Base-by-base conservation (phyloP, 1,284 basidiomycete genomes). In the Earliella scabrosa region DNA sequence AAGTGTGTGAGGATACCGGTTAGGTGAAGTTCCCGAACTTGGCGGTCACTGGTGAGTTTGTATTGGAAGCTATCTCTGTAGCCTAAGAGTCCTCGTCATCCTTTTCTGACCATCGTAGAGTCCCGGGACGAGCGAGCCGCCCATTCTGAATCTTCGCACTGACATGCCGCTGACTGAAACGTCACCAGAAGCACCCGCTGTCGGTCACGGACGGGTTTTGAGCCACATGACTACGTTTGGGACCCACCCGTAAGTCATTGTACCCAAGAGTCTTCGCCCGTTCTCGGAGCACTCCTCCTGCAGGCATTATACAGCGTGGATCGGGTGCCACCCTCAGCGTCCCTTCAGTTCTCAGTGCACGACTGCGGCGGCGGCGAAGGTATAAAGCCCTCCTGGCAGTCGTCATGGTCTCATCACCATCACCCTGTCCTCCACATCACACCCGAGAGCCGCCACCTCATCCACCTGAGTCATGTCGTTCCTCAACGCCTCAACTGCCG, bases 401-500 rank as follows among this genome's bases (percentile, higher is more conserved):
- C 23, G 21, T 16, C 39, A 13, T 24, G 9, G 39, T 7, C 10
- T 13, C 13, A 10, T 4, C 23, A 23, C 39, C 23, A 41, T 23
- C 11, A 2, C 21, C 11, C 39, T 41, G 21, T 6, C 39, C 21
- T 40, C 39, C 14, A 8, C 18, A 16, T 8, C 18, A 16, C 16
- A 20, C n/a, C 18, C 18, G 3, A 20, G 21, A 8, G 36, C 18
- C 10, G n/a, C 18, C 21, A 11, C 39, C 11, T 24, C 21, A n/a
- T n/a, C n/a, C n/a, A n/a, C n/a, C n/a, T n/a, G n/a, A n/a, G n/a
- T n/a, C n/a, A 63, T 63, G 61, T 60, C 56, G 23, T 47, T 63
- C 29, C 56, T 63, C 48, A 52, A 52, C 40, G 55, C 56, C 36
- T 60, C 61, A 13, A 35, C 52, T 11, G 32, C 58, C n/a, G 52